Base-by-base conservation (phyloP, 2,329 filamentous ascomycete genomes). In the Gyromitra esculenta region DNA sequence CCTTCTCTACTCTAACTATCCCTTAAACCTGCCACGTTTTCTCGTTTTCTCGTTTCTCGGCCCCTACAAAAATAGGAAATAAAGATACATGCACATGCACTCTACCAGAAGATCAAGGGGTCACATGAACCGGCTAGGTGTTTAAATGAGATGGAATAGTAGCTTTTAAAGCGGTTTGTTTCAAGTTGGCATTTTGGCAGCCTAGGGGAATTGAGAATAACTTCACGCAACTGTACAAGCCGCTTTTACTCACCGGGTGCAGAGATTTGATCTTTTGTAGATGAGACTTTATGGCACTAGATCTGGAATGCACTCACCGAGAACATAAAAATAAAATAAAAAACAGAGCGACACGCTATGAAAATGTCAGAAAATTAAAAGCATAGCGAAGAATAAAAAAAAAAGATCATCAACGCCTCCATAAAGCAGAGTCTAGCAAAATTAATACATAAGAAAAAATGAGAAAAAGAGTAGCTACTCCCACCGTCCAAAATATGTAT, bases 381-480 rank as follows among this genome's bases (percentile, higher is more conserved):
- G n/a, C 57, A 43, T 7, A 41, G 25, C 25, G 25, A 31, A 31
- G 2, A 50, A 37, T 48, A 39, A 37, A 48, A 21, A 41, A 43
- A 67, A 56, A 37, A 52, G 54, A 67, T n/a, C 56, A 72, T 56
- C 60, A 41, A 60, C 69, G 3, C 62, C 52, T 39, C 11, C 31
- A 1, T 21, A 43, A 64, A 43, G n/a, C 15, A 13, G 25, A 68
- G 15, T 73, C 70, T 73, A 73, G n/a, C 4, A 35, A 37, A 37
- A 13, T 11, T 45, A 13, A 50, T 35, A 72, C 39, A 57, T 54
- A 63, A 4, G 52, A 35, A 60, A 54, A 21, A 39, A 25, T 41
- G 18, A 64, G 43, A 39, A 52, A 45, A 70, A 50, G 35, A 70
- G 60, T 54, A 65, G 59, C 31, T 56, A 72, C 68, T 65, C 59